These are phyloP conservation scores for Pseudophaeomoniella oleicola DNA, from an alignment of 2,329 filamentous ascomycete species.

Conservation along the genomic window DNA sequence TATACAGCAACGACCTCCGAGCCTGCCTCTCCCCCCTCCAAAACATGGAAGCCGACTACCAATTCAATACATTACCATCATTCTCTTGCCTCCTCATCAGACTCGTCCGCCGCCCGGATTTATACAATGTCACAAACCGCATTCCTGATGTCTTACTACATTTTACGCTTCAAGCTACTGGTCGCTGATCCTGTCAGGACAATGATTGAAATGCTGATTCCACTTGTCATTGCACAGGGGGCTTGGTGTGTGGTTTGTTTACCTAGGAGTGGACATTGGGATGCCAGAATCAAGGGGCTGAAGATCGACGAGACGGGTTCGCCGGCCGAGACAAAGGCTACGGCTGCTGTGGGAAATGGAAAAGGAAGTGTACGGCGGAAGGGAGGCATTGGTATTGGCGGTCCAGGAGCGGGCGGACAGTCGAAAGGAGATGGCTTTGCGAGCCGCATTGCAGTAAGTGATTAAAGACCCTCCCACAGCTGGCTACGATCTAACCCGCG, in stretches of 20 bases:
- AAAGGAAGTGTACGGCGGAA: conserved; percentile 3
- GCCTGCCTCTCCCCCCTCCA: not conserved
- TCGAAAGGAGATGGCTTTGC: conserved; percentile 5
- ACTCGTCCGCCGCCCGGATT: conserved; percentile 32
- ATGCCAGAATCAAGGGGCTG: conserved; percentile 8
- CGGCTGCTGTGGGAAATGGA: conserved; percentile 8
- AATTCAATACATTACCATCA: not conserved
- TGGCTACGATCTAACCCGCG: not conserved
- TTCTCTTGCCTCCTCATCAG: conserved; percentile 11
- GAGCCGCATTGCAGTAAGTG: conserved; percentile 13
- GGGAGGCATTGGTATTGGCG: conserved; percentile 4
- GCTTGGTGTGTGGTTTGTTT: conserved; percentile 44
- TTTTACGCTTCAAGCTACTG: conserved; percentile 48
- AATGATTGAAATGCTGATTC: conserved; percentile 46
- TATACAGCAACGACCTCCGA: not conserved
- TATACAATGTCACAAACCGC: conserved; percentile 55
- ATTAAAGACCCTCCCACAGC: not conserved
- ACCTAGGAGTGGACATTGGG: conserved; percentile 32
- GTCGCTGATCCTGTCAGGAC: conserved; percentile 55
- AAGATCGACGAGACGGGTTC: conserved; percentile 1
- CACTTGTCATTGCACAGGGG: conserved; percentile 50
- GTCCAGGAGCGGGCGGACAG: conserved; percentile 2
- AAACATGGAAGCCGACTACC: not conserved
- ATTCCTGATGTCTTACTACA: conserved; percentile 50
- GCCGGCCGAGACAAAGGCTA: conserved; percentile 3